A percentile compares a stretch with the other conserved stretches of the same genome.
phyloP scores from a whole-genome alignment of 148 eudicot species.

The Fallopia convolvulus region DNA sequence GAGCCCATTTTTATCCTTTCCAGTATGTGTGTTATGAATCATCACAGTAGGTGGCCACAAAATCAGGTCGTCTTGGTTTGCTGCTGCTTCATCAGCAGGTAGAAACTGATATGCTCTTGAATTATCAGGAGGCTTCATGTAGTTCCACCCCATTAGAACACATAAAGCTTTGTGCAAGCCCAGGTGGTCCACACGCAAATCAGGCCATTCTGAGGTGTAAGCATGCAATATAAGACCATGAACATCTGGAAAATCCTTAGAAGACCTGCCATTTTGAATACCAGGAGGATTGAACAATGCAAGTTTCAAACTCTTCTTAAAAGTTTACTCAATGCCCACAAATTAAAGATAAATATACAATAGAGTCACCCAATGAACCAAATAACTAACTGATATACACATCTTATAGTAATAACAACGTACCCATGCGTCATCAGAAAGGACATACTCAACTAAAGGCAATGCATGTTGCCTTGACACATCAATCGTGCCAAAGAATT shows the following conservation, averaged over 20 bases:
- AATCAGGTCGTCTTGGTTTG: slow-evolving; percentile 74
- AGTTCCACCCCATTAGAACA: slow-evolving; percentile 94
- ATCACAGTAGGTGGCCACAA: slow-evolving; percentile 93
- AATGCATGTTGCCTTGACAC: not conserved
- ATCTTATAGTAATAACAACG: not conserved
- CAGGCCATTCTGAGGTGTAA: slow-evolving; percentile 65
- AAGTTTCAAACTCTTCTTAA: slow-evolving; percentile 22
- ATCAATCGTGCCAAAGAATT: not conserved
- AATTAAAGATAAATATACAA: not conserved
- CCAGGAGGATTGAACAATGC: slow-evolving; percentile 34
- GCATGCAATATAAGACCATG: slow-evolving; percentile 85
- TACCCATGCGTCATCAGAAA: not conserved
- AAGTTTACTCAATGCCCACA: not conserved
- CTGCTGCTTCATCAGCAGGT: slow-evolving; percentile 72
- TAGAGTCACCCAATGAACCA: slow-evolving; percentile 4
- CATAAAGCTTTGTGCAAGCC: slow-evolving; percentile 96
- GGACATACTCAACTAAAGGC: not conserved
- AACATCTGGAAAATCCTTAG: slow-evolving; percentile 78
- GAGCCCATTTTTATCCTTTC: slow-evolving; percentile 87
- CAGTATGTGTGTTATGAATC: slow-evolving; percentile 75
- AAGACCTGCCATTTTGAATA: slow-evolving; percentile 79
- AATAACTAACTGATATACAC: not conserved
- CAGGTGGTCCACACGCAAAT: slow-evolving; percentile 73
- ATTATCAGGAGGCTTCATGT: slow-evolving; percentile 69
- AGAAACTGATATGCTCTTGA: slow-evolving; percentile 66